Percentiles rank a stretch among this genome's conserved stretches.
Conservation (phyloP, 2,329 filamentous ascomycete species). For the Passalora sequoiae region DNA sequence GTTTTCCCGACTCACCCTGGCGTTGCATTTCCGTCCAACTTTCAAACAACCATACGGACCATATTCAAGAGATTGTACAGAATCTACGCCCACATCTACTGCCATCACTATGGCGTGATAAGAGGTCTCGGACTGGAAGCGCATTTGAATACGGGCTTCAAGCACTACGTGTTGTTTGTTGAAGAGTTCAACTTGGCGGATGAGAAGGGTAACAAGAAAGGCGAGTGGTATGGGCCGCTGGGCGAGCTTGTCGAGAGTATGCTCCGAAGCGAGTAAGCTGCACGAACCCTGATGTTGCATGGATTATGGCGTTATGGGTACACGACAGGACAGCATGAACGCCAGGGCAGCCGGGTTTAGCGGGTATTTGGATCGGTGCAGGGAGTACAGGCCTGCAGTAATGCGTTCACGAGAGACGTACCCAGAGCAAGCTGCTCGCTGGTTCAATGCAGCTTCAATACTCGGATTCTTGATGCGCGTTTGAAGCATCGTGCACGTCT, state of each 20-base stretch:
- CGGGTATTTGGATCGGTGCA: background rate
- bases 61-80: conserved; percentile 99
- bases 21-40: conserved; percentile 87
- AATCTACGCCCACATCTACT: conserved; percentile 96
- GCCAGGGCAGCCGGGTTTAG: background rate
- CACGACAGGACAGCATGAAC: background rate
- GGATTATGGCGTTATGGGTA: conserved; percentile 1
- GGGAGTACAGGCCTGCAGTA: background rate
- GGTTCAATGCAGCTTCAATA: no score
- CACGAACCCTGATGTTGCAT: conserved; percentile 5
- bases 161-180: conserved; percentile 98
- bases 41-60: conserved; percentile 87
- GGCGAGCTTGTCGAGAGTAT: conserved; percentile 97
- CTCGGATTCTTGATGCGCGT: no score
- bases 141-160: conserved; percentile 98
- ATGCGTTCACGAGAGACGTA: no score
- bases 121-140: conserved; percentile 92
- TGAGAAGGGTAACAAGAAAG: conserved; percentile 56
- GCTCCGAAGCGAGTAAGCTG: conserved; percentile 70
- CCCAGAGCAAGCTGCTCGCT: no score
- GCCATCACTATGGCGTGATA: conserved; percentile 95
- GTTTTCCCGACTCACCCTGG: conserved; percentile 72
- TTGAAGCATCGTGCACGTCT: no score
- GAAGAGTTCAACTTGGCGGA: conserved; percentile 90
- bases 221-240: conserved; percentile 93